These are phyloP conservation scores for Grosmannia serpens DNA, from an alignment of 2,329 filamentous ascomycete genomes.

Conservation along the genomic window DNA sequence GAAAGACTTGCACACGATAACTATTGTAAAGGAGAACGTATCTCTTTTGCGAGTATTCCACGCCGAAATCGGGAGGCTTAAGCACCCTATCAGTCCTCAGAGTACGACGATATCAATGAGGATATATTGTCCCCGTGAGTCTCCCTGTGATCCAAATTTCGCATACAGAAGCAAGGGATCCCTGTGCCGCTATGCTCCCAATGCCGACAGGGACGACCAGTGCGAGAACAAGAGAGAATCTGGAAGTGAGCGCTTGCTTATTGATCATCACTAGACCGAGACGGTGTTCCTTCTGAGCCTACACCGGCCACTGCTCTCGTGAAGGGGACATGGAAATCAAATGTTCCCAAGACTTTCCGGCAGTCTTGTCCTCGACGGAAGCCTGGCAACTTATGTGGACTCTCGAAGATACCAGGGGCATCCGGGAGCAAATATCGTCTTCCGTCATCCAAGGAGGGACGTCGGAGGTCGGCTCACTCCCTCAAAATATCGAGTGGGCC, in stretches of 20 bases:
- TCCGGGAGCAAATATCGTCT: slow-evolving; percentile 18
- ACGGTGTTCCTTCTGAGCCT: no score
- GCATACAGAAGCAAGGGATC: slow-evolving; percentile 13
- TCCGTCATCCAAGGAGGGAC: background rate
- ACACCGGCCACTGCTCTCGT: no score
- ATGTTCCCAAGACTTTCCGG: background rate
- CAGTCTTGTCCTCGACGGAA: background rate
- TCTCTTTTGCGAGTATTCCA: no score
- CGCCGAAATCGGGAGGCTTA: no score
- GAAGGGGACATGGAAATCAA: no score
- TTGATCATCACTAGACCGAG: no score
- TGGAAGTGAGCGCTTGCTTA: slow-evolving; percentile 6
- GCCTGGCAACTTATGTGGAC: slow-evolving; percentile 19
- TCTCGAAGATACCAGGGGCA: slow-evolving; percentile 22
- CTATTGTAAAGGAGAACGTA: no score
- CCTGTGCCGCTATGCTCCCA: slow-evolving; percentile 19
- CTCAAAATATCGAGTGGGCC: no score
- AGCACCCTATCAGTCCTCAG: no score
- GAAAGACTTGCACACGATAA: no score
- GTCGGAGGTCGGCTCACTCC: no score
- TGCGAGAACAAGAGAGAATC: slow-evolving; percentile 19
- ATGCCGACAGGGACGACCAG: slow-evolving; percentile 17
- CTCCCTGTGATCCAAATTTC: background rate
- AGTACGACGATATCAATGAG: background rate
- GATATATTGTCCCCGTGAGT: background rate